Evolutionary conservation across 192 early-diverging fungal species (phyloP), one percentile per base, ranked within the genome.

Genomic region (Mortierella alpina): DNA sequence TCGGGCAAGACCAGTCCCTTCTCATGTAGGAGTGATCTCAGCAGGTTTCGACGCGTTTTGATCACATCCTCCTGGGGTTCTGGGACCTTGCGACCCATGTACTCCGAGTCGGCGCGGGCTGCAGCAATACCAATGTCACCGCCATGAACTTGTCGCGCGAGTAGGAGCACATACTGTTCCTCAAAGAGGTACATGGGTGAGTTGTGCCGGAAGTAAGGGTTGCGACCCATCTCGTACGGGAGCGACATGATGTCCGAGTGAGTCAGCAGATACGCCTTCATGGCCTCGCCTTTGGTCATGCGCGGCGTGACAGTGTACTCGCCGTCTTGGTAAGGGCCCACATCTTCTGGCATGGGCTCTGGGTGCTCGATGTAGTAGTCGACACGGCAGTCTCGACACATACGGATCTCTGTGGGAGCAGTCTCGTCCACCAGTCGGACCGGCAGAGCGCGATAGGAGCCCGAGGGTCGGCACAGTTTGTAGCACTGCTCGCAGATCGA

Each of bases 221-320:
- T 63, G 10, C 60, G 60, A 5, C 46, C 60, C 5, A 63, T 63
- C 60, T 63, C 60, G 20, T 63, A 63, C 18, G 60, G 46, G 7
- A 63, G 60, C 7, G 60, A 63, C 60, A 63, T 63, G 10, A 63
- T 11, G 45, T 49, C 60, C 46, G 45, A 49, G 18, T 23, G 4
- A 8, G 7, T 63, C 20, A 63, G 12, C 40, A 63, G 60, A 18
- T 63, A 63, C 5, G 60, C 4, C 45, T 63, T 63, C 60, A 45
- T 63, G 60, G 60, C 60, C 7, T 63, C 60, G 18, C 46, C 60
- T n/a, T 63, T 63, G 60, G 60, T 49, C 60, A 63, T 63, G n/a
- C 60, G 41, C 6, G 60, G 60, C 20, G 60, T 63, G 15, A 63
- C 20, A 2, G 41, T 49, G 60, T 47, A 63, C 4, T 48, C 45